Conservation (phyloP, 331 rosid species). For the Malus hybrid region DNA sequence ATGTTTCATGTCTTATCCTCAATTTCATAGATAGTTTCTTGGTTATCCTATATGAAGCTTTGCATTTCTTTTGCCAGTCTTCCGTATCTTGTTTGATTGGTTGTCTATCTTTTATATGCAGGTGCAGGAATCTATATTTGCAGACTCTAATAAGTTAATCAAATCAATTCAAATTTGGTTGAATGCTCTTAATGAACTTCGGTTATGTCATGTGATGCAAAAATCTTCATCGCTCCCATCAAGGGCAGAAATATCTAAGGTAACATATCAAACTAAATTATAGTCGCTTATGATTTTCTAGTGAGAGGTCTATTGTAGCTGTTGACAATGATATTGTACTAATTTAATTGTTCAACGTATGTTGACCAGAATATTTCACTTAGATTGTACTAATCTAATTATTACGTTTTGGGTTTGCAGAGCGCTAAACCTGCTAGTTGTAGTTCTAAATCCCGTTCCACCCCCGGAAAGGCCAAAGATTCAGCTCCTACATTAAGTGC, state of each 20-base stretch:
- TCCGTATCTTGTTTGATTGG: constrained; percentile 6
- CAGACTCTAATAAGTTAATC: constrained; percentile 59
- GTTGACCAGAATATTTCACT: not conserved
- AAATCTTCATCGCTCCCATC: constrained; percentile 31
- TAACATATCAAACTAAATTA: constrained; percentile 6
- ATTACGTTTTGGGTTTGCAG: constrained; percentile 23
- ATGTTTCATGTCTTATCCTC: not conserved
- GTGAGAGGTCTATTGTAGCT: not conserved
- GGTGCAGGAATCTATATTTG: constrained; percentile 75
- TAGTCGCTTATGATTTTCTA: not conserved
- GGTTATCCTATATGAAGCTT: not conserved
- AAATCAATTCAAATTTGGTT: constrained; percentile 85
- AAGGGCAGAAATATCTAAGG: constrained; percentile 65
- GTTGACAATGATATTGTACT: not conserved
- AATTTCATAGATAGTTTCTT: not conserved
- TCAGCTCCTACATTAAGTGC: constrained; percentile 28
- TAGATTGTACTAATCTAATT: not conserved
- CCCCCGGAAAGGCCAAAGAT: constrained; percentile 44
- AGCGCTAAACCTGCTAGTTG: constrained; percentile 47
- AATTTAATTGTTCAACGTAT: not conserved
- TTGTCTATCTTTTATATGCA: constrained; percentile 35
- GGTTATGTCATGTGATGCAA: constrained; percentile 58
- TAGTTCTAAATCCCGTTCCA: constrained; percentile 52
- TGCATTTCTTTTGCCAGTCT: not conserved
- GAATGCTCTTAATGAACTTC: constrained; percentile 85